Evolutionary conservation across 2,329 filamentous ascomycete genomes (phyloP).

Genomic region (Dothideomycetes sp.): DNA sequence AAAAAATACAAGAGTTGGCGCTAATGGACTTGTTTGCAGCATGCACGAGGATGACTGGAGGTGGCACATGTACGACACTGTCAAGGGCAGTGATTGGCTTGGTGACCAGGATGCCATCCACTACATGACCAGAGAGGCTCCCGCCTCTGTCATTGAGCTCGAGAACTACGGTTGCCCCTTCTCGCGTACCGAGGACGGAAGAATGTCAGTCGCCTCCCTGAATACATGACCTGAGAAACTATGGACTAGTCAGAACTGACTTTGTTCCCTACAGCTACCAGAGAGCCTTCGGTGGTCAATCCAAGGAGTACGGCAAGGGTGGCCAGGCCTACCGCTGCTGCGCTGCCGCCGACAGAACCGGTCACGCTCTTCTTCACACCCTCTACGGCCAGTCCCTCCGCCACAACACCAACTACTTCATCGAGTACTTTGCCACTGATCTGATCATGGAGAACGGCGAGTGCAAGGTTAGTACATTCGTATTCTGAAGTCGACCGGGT

Average conservation of each 20-base stretch:
- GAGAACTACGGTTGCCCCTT: slow-evolving; percentile 98
- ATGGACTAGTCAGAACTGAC: background rate
- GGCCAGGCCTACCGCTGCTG: slow-evolving; percentile 97
- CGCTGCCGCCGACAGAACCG: slow-evolving; percentile 91
- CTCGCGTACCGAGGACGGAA: slow-evolving; percentile 90
- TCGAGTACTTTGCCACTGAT: slow-evolving; percentile 96
- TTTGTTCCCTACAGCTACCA: slow-evolving; percentile 58
- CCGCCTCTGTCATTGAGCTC: slow-evolving; percentile 82
- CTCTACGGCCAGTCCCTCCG: slow-evolving; percentile 94
- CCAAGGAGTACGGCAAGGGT: slow-evolving; percentile 88
- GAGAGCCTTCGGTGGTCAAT: slow-evolving; percentile 96
- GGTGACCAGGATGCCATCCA: slow-evolving; percentile 97
- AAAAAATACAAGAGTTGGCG: slow-evolving; percentile 8
- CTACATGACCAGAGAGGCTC: slow-evolving; percentile 96
- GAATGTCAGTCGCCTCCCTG: slow-evolving; percentile 52
- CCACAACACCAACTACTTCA: slow-evolving; percentile 99
- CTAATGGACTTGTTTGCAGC: slow-evolving; percentile 24
- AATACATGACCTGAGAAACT: no score
- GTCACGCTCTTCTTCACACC: slow-evolving; percentile 94
- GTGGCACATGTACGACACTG: slow-evolving; percentile 99
- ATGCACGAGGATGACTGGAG: slow-evolving; percentile 99
- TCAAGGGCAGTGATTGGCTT: slow-evolving; percentile 96
- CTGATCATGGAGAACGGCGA: slow-evolving; percentile 96
- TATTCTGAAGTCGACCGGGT: no score
- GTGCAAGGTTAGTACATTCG: slow-evolving; percentile 3